Conservation (phyloP, 306 rosid genomes). For the Pyrus communis region DNA sequence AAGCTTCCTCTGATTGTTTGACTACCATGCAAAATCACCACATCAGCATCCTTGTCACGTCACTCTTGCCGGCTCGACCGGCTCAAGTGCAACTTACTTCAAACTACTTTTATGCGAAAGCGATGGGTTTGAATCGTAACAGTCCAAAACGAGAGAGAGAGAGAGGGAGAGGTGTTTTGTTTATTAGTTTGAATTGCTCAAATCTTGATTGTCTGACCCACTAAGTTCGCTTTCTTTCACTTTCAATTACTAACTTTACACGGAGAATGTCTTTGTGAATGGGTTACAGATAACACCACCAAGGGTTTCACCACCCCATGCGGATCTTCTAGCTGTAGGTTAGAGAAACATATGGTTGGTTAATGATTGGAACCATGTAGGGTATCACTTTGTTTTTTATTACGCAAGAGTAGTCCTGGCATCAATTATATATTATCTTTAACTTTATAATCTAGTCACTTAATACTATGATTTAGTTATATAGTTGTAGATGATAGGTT, state of each 20-base stretch:
- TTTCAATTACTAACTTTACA: background rate
- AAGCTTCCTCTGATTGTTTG: background rate
- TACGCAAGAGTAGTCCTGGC: no score
- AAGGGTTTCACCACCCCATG: slow-evolving; percentile 1
- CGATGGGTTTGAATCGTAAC: background rate
- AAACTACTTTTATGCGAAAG: background rate
- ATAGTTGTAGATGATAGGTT: no score
- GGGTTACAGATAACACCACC: slow-evolving; percentile 2
- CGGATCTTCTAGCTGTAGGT: background rate
- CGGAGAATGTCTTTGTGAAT: background rate
- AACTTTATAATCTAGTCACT: no score
- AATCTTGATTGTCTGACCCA: background rate
- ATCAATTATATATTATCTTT: no score
- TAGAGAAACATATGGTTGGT: background rate
- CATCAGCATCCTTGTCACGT: slow-evolving; percentile 4
- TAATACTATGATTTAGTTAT: no score
- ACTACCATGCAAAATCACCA: background rate
- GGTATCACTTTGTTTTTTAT: no score
- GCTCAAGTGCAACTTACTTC: background rate
- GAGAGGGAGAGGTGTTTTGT: background rate
- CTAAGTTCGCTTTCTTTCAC: slow-evolving; percentile 10
- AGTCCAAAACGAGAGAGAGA: background rate
- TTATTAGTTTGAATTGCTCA: background rate
- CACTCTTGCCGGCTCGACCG: slow-evolving; percentile 13
- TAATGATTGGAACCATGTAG: background rate